Percentiles rank a stretch among this genome's conserved stretches.
Conservation (phyloP, 768 basidiomycete species). For the Hygrocybe coccinea region DNA sequence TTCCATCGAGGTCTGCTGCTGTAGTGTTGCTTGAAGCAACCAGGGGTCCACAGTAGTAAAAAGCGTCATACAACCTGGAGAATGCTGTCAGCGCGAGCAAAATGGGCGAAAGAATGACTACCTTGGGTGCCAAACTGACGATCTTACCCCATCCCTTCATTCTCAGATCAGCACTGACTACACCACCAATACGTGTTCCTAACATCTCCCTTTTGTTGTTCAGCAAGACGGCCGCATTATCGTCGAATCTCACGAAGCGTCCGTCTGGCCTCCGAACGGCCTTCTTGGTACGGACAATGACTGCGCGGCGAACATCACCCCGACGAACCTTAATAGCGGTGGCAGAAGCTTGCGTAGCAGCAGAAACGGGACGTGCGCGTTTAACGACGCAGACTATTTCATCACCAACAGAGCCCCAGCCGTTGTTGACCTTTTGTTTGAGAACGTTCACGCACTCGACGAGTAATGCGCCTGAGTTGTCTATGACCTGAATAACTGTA, state of each 20-base stretch:
- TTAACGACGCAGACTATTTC: constrained; percentile 96
- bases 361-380: constrained; percentile 76
- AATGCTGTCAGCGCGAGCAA: background rate
- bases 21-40: no score
- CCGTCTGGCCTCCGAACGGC: constrained; percentile 83
- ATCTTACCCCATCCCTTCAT: constrained; percentile 95
- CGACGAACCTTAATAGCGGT: constrained; percentile 86
- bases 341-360: constrained; percentile 58
- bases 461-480: constrained; percentile 92
- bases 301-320: constrained; percentile 92
- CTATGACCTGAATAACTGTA: constrained; percentile 67
- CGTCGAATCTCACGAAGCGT: constrained; percentile 83
- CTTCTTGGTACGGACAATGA: constrained; percentile 93
- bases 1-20: no score
- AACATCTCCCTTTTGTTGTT: constrained; percentile 97
- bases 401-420: constrained; percentile 89
- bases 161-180: constrained; percentile 86
- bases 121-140: constrained; percentile 86
- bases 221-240: constrained; percentile 90
- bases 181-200: constrained; percentile 89
- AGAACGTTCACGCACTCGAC: constrained; percentile 96
- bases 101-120: constrained; percentile 24
- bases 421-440: constrained; percentile 93
- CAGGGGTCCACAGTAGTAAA: background rate
- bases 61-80: background rate